phyloP scores from a whole-genome alignment of 1,284 basidiomycete genomes.

The Sutorius eximius region DNA sequence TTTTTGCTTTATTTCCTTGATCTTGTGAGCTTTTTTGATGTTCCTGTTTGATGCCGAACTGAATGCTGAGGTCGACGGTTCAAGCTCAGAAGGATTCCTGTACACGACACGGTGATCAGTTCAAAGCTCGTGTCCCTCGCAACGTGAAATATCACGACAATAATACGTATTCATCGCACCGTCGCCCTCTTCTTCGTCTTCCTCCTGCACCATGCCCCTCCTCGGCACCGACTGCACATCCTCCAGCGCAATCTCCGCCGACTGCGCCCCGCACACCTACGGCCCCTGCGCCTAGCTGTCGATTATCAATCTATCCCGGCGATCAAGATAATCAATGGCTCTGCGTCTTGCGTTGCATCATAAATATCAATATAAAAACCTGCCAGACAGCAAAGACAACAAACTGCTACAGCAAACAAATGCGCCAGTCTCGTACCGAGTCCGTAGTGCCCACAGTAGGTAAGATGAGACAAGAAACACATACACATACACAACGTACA shows the following conservation, averaged over 20 bases:
- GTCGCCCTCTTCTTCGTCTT: too few species aligned
- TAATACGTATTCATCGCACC: too few species aligned
- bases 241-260: too few species aligned
- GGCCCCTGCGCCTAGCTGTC: too few species aligned
- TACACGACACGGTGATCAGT: neutral
- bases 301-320: too few species aligned
- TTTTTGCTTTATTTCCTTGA: conserved; percentile 6
- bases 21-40: neutral
- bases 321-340: too few species aligned
- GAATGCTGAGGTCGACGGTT: neutral
- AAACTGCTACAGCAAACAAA: neutral
- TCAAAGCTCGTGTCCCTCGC: too few species aligned
- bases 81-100: neutral
- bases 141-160: neutral
- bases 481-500: neutral
- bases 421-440: neutral
- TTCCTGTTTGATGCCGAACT: too few species aligned
- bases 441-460: conserved; percentile 2
- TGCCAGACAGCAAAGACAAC: neutral
- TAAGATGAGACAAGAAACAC: neutral
- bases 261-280: too few species aligned
- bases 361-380: conserved; percentile 21
- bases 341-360: neutral
- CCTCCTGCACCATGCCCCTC: too few species aligned
- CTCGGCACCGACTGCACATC: too few species aligned